Evolutionary conservation across 2,329 filamentous ascomycete genomes (phyloP), one percentile per base, ranked within the genome.

Genomic region (Trichophyton schoenleinii): DNA sequence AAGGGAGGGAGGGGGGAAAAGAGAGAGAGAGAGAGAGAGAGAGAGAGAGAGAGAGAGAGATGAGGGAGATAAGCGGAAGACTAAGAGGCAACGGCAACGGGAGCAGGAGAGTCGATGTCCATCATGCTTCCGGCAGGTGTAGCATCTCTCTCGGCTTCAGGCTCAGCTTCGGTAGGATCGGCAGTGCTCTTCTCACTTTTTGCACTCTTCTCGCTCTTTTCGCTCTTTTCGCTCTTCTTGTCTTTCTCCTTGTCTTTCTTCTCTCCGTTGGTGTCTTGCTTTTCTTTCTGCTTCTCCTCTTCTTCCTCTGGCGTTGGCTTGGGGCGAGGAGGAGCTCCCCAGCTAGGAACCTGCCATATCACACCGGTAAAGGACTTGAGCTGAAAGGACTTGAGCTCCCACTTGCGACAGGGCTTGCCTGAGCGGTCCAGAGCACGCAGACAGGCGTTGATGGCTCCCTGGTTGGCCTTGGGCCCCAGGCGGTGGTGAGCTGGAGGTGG

Each of bases 361-460:
- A 90, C 83, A 60, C 92, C 92, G 0, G 92, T 96, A 73, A 97
- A 97, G 74, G 87, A 95, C 80, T 95, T 96, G 67, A 97, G 79
- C 57, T 80, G 81, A 72, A 97, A 89, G 61, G 85, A 83, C 65
- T 90, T 90, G 73, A 86, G 89, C 71, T 85, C 81, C 94, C 94
- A 99, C 73, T 86, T 91, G 66, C 92, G 88, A 74, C 91, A 96
- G 8, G 94, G 91, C 70, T 92, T 88, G 67, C 92, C 92, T 6
- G 88, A 88, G 64, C 92, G 87, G 74, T 99, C 94, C 66, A 99
- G 87, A 11, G 94, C 92, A 61, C 94, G 89, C 58, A 99, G 86
- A 59, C 90, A 89, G 60, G 94, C 94, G 72, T 99, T 99, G 80
- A 99, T 99, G 63, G 92, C 92, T 65, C 94, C 94, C 69, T 92